Evolutionary conservation across 164 flowering plant genomes (phyloP), one percentile per base, ranked within the genome.

Genomic region (Santalum album): DNA sequence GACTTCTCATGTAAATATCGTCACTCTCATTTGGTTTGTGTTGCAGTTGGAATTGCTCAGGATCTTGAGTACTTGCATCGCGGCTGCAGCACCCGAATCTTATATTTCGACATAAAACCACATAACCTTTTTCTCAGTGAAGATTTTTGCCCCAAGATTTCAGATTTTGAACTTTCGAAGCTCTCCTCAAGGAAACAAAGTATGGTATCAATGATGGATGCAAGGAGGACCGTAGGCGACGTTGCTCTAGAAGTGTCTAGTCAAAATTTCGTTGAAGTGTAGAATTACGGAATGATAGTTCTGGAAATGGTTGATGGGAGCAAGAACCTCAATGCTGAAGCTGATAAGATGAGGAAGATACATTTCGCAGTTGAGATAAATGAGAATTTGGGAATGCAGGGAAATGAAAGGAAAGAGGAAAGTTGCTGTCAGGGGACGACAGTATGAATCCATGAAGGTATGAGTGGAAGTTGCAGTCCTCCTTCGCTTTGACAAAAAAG

Each of bases 41-140:
- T n/a, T n/a, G n/a, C n/a, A 17, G 10, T 69, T 27, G 76, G 75
- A 53, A 69, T 74, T 26, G 76, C 81, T 48, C 49, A 59, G 17
- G 76, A 75, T 5, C 26, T 76, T 0, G 76, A 77, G 57, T 77
- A 77, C 50, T 44, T 77, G 23, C 81, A 77, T 27, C 61, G 72
- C 20, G 78, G 78, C 20, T 73, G 81, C 40, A 69, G 62, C 47
- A 71, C 69, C 0, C 54, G 64, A 23, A 76, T 71, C 20, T 6
- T 77, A 22, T 76, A 74, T 38, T 77, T 77, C 24, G 81, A 71
- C 60, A 76, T 73, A 40, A 76, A 73, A 35, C 80, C 77, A 48
- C 77, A 65, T 27, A 72, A 75, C 50, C 69, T 73, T 55, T 65
- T 73, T 5, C 42, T 74, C 12, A 76, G 71, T 20, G 61, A 71